Evolutionary conservation across 805 yeast genomes (phyloP), one percentile per base, ranked within the genome.

Genomic region (Sugiyamaella marilandica): DNA sequence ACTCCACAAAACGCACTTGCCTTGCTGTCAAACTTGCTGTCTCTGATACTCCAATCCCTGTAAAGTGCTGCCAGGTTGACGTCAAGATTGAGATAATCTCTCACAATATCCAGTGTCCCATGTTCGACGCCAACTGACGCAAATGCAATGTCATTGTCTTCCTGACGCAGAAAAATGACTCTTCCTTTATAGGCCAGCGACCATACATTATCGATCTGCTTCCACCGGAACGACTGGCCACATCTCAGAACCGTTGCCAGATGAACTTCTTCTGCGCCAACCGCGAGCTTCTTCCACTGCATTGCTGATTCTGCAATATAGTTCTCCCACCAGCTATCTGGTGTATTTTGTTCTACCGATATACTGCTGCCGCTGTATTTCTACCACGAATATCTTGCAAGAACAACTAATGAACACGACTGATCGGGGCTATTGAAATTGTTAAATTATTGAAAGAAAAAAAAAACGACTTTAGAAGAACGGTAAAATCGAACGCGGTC

Each of bases 161-260:
- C 82, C 62, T 90, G 96, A 52, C 70, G 77, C 24, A 92, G 68
- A 24, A 88, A 71, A 1, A 91, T 68, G 5, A 90, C 80, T 50
- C 83, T 72, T 55, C 82, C 82, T 13, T 72, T 67, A 21, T 81
- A 65, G 0, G 88, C 76, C 55, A 66, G 56, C 18, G 66, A 61
- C 74, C 89, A 92, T 8, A 77, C 73, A 47, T 74, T 74, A 55
- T 81, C 76, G 45, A 79, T 72, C 54, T 77, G 78, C 61, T 82
- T 82, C 95, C 96, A 87, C 50, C 87, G 65, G 62, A 88, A 88
- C 0, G 95, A 83, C 70, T 88, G 96, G 1, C 96, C 96, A 63
- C 95, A 86, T 41, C 94, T 71, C 29, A 88, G 72, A 0, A 88
- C 91, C 37, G 80, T 79, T 2, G 81, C 67, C 2, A 88, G 67